Evolutionary conservation across 2,329 filamentous ascomycete species (phyloP).

Genomic region (Colletotrichum cuscutae): DNA sequence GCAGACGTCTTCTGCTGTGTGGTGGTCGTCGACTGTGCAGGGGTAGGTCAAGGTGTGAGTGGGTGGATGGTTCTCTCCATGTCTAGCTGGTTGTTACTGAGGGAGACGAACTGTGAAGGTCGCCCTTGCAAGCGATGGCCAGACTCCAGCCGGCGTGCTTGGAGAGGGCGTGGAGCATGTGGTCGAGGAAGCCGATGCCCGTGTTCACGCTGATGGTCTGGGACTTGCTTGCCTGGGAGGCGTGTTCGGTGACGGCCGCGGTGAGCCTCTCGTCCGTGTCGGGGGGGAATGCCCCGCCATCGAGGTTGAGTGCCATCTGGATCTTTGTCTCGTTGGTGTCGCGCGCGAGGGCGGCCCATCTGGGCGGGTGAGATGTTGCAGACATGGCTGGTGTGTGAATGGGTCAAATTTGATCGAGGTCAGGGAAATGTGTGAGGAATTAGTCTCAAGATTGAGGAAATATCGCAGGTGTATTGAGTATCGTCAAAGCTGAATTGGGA

Average conservation of each 20-base stretch:
- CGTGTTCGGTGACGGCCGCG: constrained; percentile 69
- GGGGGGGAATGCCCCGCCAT: constrained; percentile 82
- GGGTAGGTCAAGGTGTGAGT: background rate
- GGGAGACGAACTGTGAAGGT: constrained; percentile 81
- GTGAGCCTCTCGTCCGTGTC: constrained; percentile 68
- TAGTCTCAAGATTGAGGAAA: background rate
- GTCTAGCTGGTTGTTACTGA: background rate
- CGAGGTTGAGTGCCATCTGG: constrained; percentile 89
- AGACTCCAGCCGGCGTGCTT: constrained; percentile 97
- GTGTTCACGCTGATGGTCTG: constrained; percentile 91
- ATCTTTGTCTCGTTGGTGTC: constrained; percentile 99
- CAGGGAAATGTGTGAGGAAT: background rate
- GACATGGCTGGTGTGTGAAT: constrained; percentile 15
- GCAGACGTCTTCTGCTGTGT: constrained; percentile 96
- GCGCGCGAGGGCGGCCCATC: constrained; percentile 83
- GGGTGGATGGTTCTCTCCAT: background rate
- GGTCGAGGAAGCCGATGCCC: constrained; percentile 96
- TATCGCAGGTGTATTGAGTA: background rate
- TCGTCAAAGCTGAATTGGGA: background rate
- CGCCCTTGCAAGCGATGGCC: constrained; percentile 83
- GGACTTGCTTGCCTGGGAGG: constrained; percentile 83
- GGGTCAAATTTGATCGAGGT: background rate
- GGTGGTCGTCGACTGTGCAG: constrained; percentile 89
- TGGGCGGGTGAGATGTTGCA: constrained; percentile 46
- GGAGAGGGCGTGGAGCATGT: constrained; percentile 97